A percentile compares a stretch with the other conserved stretches of the same genome.
Conservation (phyloP, 148 eudicot species). For the Rhododendron kiyosumense region DNA sequence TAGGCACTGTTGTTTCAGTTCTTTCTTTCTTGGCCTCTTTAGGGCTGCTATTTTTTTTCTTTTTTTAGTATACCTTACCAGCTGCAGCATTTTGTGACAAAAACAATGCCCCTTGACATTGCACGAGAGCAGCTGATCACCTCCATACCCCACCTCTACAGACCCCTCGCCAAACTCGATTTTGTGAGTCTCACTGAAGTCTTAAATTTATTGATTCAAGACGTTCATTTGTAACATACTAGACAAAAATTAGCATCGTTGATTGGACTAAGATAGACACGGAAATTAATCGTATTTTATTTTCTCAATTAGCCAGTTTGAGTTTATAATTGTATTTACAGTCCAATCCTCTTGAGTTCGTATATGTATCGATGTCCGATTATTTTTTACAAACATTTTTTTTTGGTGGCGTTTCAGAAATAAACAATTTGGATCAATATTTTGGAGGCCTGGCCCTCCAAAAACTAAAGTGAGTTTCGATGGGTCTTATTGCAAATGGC, state of each 20-base stretch:
- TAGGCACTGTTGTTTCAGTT: constrained; percentile 9
- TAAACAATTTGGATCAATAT: no score
- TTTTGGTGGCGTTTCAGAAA: no score
- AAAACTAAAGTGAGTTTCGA: no score
- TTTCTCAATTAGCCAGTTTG: not conserved
- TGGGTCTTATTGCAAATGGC: no score
- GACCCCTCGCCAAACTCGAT: not conserved
- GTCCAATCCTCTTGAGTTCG: not conserved
- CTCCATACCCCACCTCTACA: not conserved
- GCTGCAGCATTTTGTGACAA: not conserved
- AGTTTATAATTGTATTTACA: no score
- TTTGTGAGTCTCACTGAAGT: not conserved
- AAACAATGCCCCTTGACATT: not conserved
- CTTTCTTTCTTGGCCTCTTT: constrained; percentile 5
- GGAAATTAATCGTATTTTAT: not conserved
- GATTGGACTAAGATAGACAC: no score
- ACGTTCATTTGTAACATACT: not conserved
- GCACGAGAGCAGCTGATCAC: not conserved
- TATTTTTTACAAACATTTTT: no score
- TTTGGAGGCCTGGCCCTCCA: no score
- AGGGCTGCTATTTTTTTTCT: not conserved
- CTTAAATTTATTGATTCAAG: not conserved
- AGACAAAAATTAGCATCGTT: not conserved
- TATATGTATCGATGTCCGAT: no score
- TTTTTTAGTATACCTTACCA: not conserved